Evolutionary conservation across 2,329 filamentous ascomycete species (phyloP).

Genomic region (Hypoxylon sp.): DNA sequence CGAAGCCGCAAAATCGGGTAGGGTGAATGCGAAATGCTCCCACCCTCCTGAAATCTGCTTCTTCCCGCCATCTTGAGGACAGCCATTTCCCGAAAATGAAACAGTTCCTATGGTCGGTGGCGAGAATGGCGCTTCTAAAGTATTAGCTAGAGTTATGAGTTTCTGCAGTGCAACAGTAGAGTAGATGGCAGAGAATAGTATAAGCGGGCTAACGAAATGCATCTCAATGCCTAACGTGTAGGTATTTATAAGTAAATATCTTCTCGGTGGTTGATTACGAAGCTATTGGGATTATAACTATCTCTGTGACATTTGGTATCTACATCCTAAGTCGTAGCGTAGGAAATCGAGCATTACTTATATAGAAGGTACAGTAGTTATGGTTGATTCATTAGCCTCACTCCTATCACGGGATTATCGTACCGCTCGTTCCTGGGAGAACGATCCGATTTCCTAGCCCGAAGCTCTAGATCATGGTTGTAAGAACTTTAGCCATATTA

Average conservation of each 20-base stretch:
- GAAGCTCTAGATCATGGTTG: conserved; percentile 26
- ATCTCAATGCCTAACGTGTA: conserved; percentile 4
- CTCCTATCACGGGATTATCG: neutral
- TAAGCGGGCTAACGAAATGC: neutral
- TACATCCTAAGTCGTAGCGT: neutral
- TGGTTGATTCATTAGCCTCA: neutral
- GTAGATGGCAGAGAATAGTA: conserved; percentile 17
- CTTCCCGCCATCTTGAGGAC: conserved; percentile 38
- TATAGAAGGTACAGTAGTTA: no score
- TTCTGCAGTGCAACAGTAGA: conserved; percentile 22
- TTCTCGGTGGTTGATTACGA: neutral
- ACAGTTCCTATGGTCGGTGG: conserved; percentile 37
- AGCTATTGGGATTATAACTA: neutral
- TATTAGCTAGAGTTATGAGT: conserved; percentile 15
- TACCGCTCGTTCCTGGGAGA: neutral
- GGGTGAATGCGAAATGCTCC: conserved; percentile 40
- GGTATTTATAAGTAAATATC: neutral
- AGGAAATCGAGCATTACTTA: conserved; percentile 8
- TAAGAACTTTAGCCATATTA: conserved; percentile 38
- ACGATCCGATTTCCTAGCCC: neutral
- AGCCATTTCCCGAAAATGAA: conserved; percentile 47
- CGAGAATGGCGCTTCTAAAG: conserved; percentile 29
- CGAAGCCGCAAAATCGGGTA: conserved; percentile 41
- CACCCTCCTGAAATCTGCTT: conserved; percentile 31
- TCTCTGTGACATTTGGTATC: neutral